Conservation (phyloP, 768 basidiomycete genomes). For the Cystobasidium ongulense region DNA sequence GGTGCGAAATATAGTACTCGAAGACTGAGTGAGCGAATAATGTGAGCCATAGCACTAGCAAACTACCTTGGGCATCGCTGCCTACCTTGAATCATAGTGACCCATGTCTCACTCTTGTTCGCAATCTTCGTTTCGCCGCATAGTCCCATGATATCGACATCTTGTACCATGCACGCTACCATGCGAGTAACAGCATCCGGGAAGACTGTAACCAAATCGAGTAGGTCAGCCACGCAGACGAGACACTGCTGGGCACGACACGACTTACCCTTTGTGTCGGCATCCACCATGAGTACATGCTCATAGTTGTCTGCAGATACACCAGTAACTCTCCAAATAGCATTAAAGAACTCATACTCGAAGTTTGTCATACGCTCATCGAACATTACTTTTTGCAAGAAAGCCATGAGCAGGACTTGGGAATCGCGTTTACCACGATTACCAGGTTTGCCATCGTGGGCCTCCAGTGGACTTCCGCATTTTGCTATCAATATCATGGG, state of each 20-base stretch:
- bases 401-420: constrained; percentile 94
- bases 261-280: constrained; percentile 36
- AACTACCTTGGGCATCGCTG: constrained; percentile 35
- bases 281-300: constrained; percentile 64
- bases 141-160: constrained; percentile 96
- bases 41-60: neutral
- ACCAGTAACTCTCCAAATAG: constrained; percentile 88
- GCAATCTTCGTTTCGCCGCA: constrained; percentile 99
- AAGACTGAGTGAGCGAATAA: constrained; percentile 58
- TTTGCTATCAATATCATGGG: constrained; percentile 95
- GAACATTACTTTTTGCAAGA: constrained; percentile 99
- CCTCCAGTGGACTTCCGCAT: constrained; percentile 83
- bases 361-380: constrained; percentile 99
- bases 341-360: constrained; percentile 99
- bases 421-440: constrained; percentile 98
- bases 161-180: constrained; percentile 92
- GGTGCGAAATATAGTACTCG: constrained; percentile 99
- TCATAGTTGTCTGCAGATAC: constrained; percentile 94
- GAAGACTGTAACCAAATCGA: constrained; percentile 65
- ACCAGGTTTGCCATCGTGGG: constrained; percentile 82
- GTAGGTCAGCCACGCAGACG: too few species aligned
- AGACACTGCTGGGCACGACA: neutral
- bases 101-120: constrained; percentile 96
- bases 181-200: constrained; percentile 94
- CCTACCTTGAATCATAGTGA: constrained; percentile 99